Conservation (phyloP, 768 basidiomycete genomes). For the Russula ochroleuca region DNA sequence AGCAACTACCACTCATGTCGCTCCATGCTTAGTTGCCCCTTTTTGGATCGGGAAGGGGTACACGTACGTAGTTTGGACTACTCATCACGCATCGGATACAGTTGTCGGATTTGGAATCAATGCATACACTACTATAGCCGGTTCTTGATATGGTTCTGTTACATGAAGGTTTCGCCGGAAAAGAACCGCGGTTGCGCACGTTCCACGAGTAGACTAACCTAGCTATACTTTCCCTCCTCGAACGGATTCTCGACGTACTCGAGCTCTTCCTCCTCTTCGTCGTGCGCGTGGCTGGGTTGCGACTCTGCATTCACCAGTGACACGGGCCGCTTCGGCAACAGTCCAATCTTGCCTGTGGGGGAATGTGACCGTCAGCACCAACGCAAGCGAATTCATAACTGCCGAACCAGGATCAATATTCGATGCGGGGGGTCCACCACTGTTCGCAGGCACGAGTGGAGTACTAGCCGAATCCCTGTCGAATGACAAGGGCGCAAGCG, state of each 20-base stretch:
- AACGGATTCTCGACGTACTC: slow-evolving; percentile 32
- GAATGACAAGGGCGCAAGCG: not conserved
- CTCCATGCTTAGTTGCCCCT: not conserved
- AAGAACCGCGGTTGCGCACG: not conserved
- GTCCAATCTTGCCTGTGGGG: slow-evolving; percentile 28
- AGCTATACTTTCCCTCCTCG: slow-evolving; percentile 26
- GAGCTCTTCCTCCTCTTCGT: slow-evolving; percentile 27
- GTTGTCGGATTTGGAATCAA: slow-evolving; percentile 2
- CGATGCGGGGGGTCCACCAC: slow-evolving; percentile 14
- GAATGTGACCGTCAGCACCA: not conserved
- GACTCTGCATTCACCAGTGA: slow-evolving; percentile 25
- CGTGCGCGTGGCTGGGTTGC: slow-evolving; percentile 5
- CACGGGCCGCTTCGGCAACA: slow-evolving; percentile 33
- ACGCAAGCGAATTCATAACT: too few relatives aligned
- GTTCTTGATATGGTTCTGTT: not conserved
- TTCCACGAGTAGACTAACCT: slow-evolving; percentile 4
- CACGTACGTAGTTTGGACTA: not conserved
- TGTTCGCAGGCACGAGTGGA: slow-evolving; percentile 11
- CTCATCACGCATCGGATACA: not conserved
- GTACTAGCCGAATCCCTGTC: not conserved
- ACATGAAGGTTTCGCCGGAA: slow-evolving; percentile 2
- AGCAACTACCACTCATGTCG: slow-evolving; percentile 8
- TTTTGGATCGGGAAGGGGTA: not conserved
- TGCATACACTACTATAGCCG: not conserved
- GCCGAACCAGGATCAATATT: slow-evolving; percentile 26